Conservation (phyloP, 2,329 filamentous ascomycete genomes). For the Achaetomium macrosporum region DNA sequence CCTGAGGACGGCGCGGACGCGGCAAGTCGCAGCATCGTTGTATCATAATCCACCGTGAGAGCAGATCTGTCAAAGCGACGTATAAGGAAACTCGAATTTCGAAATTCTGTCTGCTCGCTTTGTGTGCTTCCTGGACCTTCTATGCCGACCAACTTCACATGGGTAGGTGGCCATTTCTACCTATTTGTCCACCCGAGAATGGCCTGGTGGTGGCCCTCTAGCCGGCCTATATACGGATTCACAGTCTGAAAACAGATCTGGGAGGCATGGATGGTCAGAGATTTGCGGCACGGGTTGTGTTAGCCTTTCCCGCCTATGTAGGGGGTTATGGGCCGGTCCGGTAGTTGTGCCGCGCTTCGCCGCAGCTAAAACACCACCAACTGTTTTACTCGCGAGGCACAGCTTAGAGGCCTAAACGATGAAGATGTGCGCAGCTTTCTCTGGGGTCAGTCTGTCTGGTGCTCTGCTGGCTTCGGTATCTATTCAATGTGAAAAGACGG, state of each 20-base stretch:
- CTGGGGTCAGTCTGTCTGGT: no score
- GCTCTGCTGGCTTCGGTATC: no score
- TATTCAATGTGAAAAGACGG: no score
- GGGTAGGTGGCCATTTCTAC: no score
- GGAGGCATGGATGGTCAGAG: not conserved
- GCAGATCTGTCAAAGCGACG: not conserved
- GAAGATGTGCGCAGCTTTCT: no score
- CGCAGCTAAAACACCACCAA: not conserved
- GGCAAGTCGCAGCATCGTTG: not conserved
- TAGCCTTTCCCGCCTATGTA: not conserved
- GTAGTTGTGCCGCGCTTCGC: not conserved
- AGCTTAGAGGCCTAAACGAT: no score
- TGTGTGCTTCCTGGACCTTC: no score
- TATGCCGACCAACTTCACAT: no score
- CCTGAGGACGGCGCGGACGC: not conserved
- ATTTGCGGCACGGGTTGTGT: slow-evolving; percentile 2
- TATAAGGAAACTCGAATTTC: not conserved
- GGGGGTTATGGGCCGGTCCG: not conserved
- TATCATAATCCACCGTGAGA: not conserved
- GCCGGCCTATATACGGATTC: not conserved
- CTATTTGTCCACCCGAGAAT: no score
- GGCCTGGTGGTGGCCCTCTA: not conserved
- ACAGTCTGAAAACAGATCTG: not conserved
- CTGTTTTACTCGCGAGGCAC: no score
- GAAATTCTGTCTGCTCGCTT: not conserved